Conservation (phyloP, 805 yeast species). For the Myxozyma neotropica region DNA sequence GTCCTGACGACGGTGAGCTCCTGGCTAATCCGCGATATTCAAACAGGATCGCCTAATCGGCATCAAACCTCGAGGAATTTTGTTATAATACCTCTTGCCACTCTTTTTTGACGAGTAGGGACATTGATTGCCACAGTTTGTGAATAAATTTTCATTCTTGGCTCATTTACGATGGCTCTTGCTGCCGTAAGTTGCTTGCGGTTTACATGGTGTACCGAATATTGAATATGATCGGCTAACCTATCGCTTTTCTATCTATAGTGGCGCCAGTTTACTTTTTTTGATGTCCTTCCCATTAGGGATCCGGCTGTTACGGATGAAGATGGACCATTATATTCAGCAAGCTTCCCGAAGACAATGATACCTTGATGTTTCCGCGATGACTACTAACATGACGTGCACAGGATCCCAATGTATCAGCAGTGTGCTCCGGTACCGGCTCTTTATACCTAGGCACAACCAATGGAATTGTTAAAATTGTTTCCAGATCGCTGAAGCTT, state of each 20-base stretch:
- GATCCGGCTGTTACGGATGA: constrained; percentile 72
- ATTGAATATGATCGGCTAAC: neutral
- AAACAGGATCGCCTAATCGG: too few relatives aligned
- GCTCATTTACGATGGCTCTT: constrained; percentile 9
- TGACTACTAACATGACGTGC: too few relatives aligned
- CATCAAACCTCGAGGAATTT: too few relatives aligned
- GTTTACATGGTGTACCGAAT: too few relatives aligned
- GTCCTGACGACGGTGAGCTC: neutral
- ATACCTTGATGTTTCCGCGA: too few relatives aligned
- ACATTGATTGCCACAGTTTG: too few relatives aligned
- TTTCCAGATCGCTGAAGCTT: constrained; percentile 54
- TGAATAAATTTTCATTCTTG: neutral
- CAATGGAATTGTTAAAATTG: constrained; percentile 56
- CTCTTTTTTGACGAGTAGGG: too few relatives aligned
- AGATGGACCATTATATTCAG: constrained; percentile 66
- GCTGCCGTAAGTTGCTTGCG: constrained; percentile 8
- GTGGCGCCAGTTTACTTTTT: constrained; percentile 87
- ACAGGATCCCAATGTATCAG: constrained; percentile 65
- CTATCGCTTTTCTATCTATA: constrained; percentile 4
- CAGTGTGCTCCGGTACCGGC: constrained; percentile 60
- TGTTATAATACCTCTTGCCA: too few relatives aligned
- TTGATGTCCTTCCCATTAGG: constrained; percentile 76
- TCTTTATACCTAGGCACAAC: constrained; percentile 63
- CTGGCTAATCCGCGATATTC: neutral
- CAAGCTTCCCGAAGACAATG: constrained; percentile 21